Conservation (phyloP, 306 rosid genomes). For the Nissolia schottii region DNA sequence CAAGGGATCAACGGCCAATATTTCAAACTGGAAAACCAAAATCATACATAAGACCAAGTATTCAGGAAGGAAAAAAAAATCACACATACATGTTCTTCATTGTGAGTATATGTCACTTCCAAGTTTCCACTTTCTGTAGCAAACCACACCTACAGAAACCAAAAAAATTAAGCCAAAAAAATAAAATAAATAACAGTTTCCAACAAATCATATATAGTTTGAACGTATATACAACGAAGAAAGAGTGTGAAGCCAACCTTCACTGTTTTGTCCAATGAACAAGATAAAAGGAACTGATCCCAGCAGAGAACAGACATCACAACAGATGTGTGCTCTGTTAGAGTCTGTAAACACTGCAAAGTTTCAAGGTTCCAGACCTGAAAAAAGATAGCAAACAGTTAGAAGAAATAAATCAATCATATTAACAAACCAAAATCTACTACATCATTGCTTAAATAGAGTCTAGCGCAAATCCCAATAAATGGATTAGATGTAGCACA, state of each 20-base stretch:
- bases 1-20: background rate
- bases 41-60: background rate
- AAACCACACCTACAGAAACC: constrained; percentile 75
- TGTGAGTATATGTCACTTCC: constrained; percentile 86
- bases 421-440: constrained; percentile 1
- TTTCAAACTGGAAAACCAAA: background rate
- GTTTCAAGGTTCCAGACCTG: constrained; percentile 96
- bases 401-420: background rate
- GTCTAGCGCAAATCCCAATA: background rate
- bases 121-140: constrained; percentile 85
- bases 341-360: constrained; percentile 85
- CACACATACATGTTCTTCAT: constrained; percentile 71
- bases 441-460: background rate
- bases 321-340: constrained; percentile 79
- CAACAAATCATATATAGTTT: background rate
- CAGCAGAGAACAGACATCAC: constrained; percentile 98
- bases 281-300: constrained; percentile 91
- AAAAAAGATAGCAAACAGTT: constrained; percentile 31
- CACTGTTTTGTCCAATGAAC: constrained; percentile 81
- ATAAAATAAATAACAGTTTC: background rate
- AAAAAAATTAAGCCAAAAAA: background rate
- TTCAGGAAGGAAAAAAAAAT: background rate
- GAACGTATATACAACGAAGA: background rate
- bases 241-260: constrained; percentile 49
- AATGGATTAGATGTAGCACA: background rate